Conservation (phyloP, 1,139 yeast genomes). For the Candida sanyaensis region DNA sequence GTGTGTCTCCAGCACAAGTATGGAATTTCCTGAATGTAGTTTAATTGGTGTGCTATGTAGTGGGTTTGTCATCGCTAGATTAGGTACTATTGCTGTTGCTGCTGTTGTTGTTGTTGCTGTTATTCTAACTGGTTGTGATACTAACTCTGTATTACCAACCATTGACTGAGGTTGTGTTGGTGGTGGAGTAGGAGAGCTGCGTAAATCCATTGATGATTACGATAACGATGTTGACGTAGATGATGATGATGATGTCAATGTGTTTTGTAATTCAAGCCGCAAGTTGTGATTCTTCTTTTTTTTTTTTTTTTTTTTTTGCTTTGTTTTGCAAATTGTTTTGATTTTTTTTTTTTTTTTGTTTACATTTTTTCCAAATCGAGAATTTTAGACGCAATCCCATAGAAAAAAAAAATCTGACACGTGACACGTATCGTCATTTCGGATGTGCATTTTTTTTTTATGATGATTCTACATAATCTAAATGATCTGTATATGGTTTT, state of each 20-base stretch:
- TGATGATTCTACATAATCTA: slow-evolving; percentile 6
- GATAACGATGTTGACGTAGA: not conserved
- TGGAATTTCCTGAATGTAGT: not conserved
- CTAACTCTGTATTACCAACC: no score
- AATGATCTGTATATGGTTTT: slow-evolving; percentile 11
- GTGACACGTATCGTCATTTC: not conserved
- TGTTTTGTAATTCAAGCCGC: not conserved
- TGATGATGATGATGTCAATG: not conserved
- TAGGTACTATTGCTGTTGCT: not conserved
- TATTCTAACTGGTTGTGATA: not conserved
- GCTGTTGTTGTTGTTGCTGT: not conserved
- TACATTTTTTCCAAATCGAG: not conserved
- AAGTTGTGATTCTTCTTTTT: not conserved
- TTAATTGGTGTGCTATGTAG: slow-evolving; percentile 1
- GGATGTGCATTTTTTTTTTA: not conserved
- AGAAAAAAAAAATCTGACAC: not conserved
- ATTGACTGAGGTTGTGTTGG: not conserved
- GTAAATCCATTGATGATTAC: not conserved
- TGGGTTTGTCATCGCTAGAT: not conserved
- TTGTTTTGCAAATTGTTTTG: not conserved
- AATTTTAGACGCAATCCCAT: not conserved
- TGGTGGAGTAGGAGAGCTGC: not conserved
- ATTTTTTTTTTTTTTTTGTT: not conserved
- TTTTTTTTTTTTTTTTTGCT: not conserved
- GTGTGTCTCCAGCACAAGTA: not conserved